Conservation (phyloP, 805 yeast genomes). For the Ogataea naganishii region DNA sequence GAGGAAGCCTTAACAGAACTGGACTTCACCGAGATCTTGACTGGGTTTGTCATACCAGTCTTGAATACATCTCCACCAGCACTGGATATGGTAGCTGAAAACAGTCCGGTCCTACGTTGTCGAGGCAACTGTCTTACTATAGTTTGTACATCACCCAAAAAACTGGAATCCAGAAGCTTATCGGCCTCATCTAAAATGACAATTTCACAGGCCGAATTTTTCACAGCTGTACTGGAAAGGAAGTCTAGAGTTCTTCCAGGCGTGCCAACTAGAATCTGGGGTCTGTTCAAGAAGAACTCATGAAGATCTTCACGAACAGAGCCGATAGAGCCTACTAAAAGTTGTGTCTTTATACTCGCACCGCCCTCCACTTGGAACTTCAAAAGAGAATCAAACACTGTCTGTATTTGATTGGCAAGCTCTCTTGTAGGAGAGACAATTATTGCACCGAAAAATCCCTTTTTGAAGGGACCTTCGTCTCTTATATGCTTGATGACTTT, state of each 20-base stretch:
- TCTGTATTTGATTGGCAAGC: constrained; percentile 59
- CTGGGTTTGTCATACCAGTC: constrained; percentile 91
- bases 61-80: constrained; percentile 74
- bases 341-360: constrained; percentile 41
- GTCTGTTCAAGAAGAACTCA: constrained; percentile 39
- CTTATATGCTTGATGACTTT: constrained; percentile 32
- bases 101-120: constrained; percentile 88
- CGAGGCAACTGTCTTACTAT: constrained; percentile 71
- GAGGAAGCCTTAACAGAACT: constrained; percentile 26
- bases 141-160: constrained; percentile 56
- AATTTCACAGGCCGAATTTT: constrained; percentile 57
- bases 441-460: constrained; percentile 65
- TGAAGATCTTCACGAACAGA: constrained; percentile 67
- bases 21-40: constrained; percentile 70
- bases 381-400: constrained; percentile 54
- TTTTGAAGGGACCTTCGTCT: constrained; percentile 27
- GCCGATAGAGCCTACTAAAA: constrained; percentile 55
- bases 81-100: constrained; percentile 85
- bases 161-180: constrained; percentile 70
- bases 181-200: constrained; percentile 92
- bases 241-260: constrained; percentile 87
- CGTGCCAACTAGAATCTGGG: constrained; percentile 81
- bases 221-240: constrained; percentile 47
- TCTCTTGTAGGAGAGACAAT: constrained; percentile 66
- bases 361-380: constrained; percentile 45